phyloP scores from a whole-genome alignment of 352 stramenopile genomes.

The Phytophthora ramorum region DNA sequence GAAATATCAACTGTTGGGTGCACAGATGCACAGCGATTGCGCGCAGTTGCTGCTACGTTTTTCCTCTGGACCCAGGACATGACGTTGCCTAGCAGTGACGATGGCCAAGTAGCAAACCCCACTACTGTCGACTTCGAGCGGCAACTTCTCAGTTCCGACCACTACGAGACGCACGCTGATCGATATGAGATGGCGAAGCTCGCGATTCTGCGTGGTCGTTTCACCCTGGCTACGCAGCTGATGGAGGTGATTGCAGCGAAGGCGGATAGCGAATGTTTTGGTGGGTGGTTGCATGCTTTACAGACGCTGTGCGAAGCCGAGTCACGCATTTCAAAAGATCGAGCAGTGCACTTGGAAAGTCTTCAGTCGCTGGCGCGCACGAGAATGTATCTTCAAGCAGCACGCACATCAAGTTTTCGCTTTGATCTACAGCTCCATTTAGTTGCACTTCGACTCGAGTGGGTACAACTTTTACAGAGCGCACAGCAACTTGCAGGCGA shows the following conservation, averaged over 20 bases:
- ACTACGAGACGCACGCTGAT: slow-evolving; percentile 42
- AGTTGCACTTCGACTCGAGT: slow-evolving; percentile 45
- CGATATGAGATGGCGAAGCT: slow-evolving; percentile 57
- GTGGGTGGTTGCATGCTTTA: slow-evolving; percentile 53
- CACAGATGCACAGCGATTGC: slow-evolving; percentile 30
- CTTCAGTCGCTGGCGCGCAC: slow-evolving; percentile 35
- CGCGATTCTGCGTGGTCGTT: slow-evolving; percentile 47
- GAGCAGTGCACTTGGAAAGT: slow-evolving; percentile 35
- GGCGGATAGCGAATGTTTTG: slow-evolving; percentile 52
- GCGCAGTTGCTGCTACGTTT: slow-evolving; percentile 35
- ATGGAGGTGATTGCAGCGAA: slow-evolving; percentile 30
- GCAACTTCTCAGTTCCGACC: slow-evolving; percentile 20
- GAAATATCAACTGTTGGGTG: slow-evolving; percentile 16
- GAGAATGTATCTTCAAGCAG: slow-evolving; percentile 42
- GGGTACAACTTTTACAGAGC: slow-evolving; percentile 50
- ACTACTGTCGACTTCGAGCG: slow-evolving; percentile 26
- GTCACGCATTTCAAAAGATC: slow-evolving; percentile 29
- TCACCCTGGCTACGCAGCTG: slow-evolving; percentile 33
- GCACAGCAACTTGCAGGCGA: slow-evolving; percentile 56
- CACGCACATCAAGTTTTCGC: slow-evolving; percentile 42
- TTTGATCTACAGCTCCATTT: slow-evolving; percentile 57
- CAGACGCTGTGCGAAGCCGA: slow-evolving; percentile 43
- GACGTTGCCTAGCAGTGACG: not conserved
- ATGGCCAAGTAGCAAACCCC: slow-evolving; percentile 5
- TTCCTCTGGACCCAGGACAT: slow-evolving; percentile 43